A percentile compares a stretch with the other conserved stretches of the same genome.
Conservation (phyloP, 495 filamentous ascomycete species). For the Daldinia loculata region DNA sequence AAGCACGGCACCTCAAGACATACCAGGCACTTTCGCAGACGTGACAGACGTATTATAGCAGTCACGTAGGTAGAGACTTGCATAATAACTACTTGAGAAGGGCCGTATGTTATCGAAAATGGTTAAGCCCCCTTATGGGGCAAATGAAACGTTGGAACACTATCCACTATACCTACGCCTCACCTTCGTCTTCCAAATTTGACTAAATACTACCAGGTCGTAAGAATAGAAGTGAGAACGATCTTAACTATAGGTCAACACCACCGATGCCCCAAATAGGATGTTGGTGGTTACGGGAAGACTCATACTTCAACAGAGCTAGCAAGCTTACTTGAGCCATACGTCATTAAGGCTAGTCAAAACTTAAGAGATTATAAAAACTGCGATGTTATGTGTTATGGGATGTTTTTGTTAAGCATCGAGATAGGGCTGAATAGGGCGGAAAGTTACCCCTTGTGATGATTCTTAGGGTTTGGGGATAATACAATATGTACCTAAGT, state of each 20-base stretch:
- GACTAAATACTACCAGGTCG: conserved; percentile 16
- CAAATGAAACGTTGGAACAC: conserved; percentile 36
- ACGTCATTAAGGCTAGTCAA: neutral
- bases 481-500: neutral
- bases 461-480: neutral
- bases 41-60: conserved; percentile 33
- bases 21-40: conserved; percentile 20
- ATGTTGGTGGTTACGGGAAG: conserved; percentile 8
- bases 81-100: conserved; percentile 24
- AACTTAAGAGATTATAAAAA: conserved; percentile 30
- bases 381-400: neutral
- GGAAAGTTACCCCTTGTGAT: neutral
- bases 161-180: conserved; percentile 28
- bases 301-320: conserved; percentile 17
- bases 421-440: conserved; percentile 10
- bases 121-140: conserved; percentile 31
- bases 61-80: conserved; percentile 19
- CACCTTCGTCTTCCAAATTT: conserved; percentile 22
- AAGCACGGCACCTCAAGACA: conserved; percentile 23
- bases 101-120: conserved; percentile 1
- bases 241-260: conserved; percentile 7
- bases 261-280: neutral
- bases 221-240: conserved; percentile 2
- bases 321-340: conserved; percentile 14
- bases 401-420: neutral